Evolutionary conservation across 2,329 filamentous ascomycete genomes (phyloP), one percentile per base, ranked within the genome.

Genomic region (Pseudocercospora cruenta): DNA sequence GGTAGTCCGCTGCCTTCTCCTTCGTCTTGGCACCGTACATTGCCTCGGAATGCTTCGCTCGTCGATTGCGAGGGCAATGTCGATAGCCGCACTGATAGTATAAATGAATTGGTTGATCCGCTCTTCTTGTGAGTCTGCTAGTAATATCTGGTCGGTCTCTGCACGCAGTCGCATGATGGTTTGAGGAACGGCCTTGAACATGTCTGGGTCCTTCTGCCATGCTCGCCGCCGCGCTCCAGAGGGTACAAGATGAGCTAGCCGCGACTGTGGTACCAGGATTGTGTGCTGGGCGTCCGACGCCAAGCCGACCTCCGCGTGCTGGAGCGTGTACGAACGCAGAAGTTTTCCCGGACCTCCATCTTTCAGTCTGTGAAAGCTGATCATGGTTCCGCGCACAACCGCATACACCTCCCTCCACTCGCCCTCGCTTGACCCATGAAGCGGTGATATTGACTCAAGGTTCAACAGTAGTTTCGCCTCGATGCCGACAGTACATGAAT

Each of bases 271-370:
- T 0, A 79, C 70, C 31, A 83, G 69, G 2, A 79, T 65, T 0
- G 75, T 76, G 85, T 92, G 91, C 72, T 85, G 83, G 75, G 91
- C 90, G 77, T 93, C 91, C 16, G 87, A 85, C 9, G 91, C 91
- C 67, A 93, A 86, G 10, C 91, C 91, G 22, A 90, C 87, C 77
- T 93, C 91, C 22, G 90, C 91, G 75, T 93, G 89, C 69, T 92
- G 85, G 57, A 93, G 82, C 60, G 88, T 90, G 75, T 92, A 93
- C n/a, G 84, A 86, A 75, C 83, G 86, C 69, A 92, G 80, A 43
- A 92, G 78, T 63, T 82, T 82, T 21, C 86, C 86, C 78, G 89
- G 69, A 82, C 85, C 67, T 75, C 77, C 63, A 78, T 82, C 73
- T 78, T 90, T 91, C 62, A 86, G 82, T 60, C 85, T 83, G 79